Base-by-base conservation (phyloP, 148 eudicot species). In the Cornus florida region DNA sequence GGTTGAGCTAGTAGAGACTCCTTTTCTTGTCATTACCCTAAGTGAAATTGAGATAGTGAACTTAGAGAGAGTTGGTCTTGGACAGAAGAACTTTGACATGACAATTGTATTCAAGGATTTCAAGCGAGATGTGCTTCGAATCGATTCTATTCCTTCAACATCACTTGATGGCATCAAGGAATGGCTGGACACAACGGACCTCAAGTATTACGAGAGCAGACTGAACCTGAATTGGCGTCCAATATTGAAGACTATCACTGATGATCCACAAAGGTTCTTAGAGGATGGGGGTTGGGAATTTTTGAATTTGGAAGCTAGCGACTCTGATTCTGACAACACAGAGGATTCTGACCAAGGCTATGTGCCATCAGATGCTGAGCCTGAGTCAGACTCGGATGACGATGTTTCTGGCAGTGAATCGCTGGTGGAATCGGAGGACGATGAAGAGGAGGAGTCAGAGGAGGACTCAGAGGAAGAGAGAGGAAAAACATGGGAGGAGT, bases 231-330 rank as follows among this genome's bases (percentile, higher is more conserved):
- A 93, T 81, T 95, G 98, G 98, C 89, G 89, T 32, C 87, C 91
- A 28, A 92, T 93, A 76, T 79, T 95, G 78, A 95, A 95, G 74
- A 95, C 97, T 1, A 95, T 95, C 53, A 91, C 84, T 3, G 97
- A 93, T 74, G 99, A 95, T 60, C 97, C 99, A 6, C 84, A 89
- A 74, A 79, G 82, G 75, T 95, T 95, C 68, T 79, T 95, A 2
- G 97, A 92, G 10, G 97, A 92, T 16, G 97, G 97, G 48, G 98
- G 98, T 5, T 95, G 98, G 98, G 98, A 95, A 77, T 95, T 95
- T 64, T 78, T 95, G 86, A 95, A 95, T 59, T 75, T 93, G 90
- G 98, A 95, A 76, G 98, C 88, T 22, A 86, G 89, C 19, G 97
- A 95, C 65, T 91, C 98, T 0, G 98, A 95, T 31, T 87, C 97